Evolutionary conservation across 1,139 yeast genomes (phyloP), one percentile per base, ranked within the genome.

Genomic region (Sugiyamaella sp.): DNA sequence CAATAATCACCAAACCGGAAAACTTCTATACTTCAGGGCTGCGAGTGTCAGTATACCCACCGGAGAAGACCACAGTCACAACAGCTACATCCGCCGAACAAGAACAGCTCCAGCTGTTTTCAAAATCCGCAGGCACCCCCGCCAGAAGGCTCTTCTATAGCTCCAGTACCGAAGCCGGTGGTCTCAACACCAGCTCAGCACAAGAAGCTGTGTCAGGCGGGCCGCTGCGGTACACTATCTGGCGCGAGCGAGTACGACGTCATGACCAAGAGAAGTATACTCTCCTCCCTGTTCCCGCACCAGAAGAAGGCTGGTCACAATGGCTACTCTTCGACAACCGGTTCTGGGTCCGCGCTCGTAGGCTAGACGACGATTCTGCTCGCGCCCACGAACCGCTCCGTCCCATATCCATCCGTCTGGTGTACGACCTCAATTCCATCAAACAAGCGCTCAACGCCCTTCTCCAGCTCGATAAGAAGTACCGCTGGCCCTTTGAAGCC

Each of bases 261-360:
- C 2, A 27, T 2, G 35, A 49, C 4, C 32, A 22, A n/a, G 37
- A 46, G 19, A 38, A 38, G 22, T 33, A 32, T 3, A 37, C 21
- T 3, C 6, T 43, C 24, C 35, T 42, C 6, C 9, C 27, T 4
- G 8, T 45, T 3, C 51, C n/a, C n/a, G n/a, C n/a, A n/a, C n/a
- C 51, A 9, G 20, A 42, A 2, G 32, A 37, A n/a, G 29, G 24
- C 6, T 61, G 65, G 65, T 52, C 62, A 12, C 46, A 46, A 0
- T 68, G 70, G 71, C 38, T 42, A 17, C 52, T 66, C 14, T 51
- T 66, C 14, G 72, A 68, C 43, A 58, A 63, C 41, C 54, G 72
- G 29, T 65, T 63, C 54, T 67, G 67, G 67, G 40, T 68, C 20
- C 58, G 70, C 5, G 52, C 49, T 24, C 40, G 48, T 2, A n/a